Evolutionary conservation across 805 yeast genomes (phyloP).

Genomic region (Kockiozyma suomiensis): DNA sequence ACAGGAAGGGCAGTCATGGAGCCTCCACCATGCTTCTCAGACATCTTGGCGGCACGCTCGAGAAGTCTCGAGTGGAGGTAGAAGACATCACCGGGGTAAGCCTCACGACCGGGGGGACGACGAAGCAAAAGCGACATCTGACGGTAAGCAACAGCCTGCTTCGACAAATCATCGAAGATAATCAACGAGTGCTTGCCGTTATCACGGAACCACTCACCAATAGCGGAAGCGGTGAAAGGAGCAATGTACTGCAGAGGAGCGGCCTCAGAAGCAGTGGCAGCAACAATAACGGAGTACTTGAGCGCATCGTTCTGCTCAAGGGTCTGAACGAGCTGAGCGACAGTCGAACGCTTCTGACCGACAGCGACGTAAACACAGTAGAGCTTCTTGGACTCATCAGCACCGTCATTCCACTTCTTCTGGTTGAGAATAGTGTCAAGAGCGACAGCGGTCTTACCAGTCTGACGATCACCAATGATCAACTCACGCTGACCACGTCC

Average conservation of each 20-base stretch:
- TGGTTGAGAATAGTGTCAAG: slow-evolving; percentile 97
- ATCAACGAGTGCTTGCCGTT: slow-evolving; percentile 97
- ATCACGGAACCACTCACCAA: slow-evolving; percentile 99
- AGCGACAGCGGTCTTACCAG: slow-evolving; percentile 99
- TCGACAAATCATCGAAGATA: slow-evolving; percentile 96
- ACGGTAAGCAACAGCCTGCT: slow-evolving; percentile 99
- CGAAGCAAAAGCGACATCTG: slow-evolving; percentile 96
- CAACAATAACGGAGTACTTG: slow-evolving; percentile 96
- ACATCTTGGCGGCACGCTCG: slow-evolving; percentile 98
- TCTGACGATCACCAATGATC: slow-evolving; percentile 99
- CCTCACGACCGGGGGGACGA: slow-evolving; percentile 97
- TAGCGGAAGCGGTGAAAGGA: slow-evolving; percentile 99
- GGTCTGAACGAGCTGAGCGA: slow-evolving; percentile 99
- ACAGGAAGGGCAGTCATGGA: slow-evolving; percentile 95
- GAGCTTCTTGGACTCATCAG: slow-evolving; percentile 94
- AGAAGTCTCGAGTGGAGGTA: slow-evolving; percentile 92
- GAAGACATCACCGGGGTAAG: slow-evolving; percentile 96
- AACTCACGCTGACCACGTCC: slow-evolving; percentile 99
- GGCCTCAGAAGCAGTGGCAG: slow-evolving; percentile 99
- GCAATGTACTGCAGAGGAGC: slow-evolving; percentile 99
- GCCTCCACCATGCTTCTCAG: slow-evolving; percentile 86
- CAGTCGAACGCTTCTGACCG: slow-evolving; percentile 99
- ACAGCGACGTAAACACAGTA: slow-evolving; percentile 99
- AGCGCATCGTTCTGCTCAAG: slow-evolving; percentile 97
- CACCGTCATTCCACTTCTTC: slow-evolving; percentile 96